phyloP scores from a whole-genome alignment of 306 rosid species.

The Luffa acutangula region DNA sequence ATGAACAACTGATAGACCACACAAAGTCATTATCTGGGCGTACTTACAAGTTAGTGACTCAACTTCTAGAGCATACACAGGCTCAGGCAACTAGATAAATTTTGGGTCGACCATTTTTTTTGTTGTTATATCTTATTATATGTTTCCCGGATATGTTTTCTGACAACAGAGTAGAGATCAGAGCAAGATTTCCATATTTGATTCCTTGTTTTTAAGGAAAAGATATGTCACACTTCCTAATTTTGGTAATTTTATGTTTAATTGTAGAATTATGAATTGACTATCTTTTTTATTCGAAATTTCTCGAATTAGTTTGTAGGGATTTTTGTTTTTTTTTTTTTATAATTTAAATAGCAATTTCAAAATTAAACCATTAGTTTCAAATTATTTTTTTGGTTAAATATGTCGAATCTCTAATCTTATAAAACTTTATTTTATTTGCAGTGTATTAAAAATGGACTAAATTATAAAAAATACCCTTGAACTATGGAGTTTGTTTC shows the following conservation, averaged over 20 bases:
- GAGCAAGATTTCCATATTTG: neutral
- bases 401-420: no score
- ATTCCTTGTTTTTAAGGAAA: neutral
- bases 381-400: neutral
- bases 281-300: neutral
- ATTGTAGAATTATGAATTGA: conserved; percentile 1
- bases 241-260: neutral
- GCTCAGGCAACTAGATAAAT: conserved; percentile 46
- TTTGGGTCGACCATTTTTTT: neutral
- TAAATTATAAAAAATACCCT: no score
- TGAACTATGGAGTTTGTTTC: no score
- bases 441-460: no score
- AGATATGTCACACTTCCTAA: neutral
- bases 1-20: conserved; percentile 87
- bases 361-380: neutral
- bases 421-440: no score
- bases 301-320: neutral
- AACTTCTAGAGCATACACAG: conserved; percentile 60
- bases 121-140: neutral
- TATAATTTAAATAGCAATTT: neutral
- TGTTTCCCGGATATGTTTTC: neutral
- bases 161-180: neutral
- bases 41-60: conserved; percentile 65
- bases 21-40: conserved; percentile 68
- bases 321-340: neutral